Evolutionary conservation across 2,329 filamentous ascomycete genomes (phyloP).

Genomic region (Bimuria novae-zelandiae): DNA sequence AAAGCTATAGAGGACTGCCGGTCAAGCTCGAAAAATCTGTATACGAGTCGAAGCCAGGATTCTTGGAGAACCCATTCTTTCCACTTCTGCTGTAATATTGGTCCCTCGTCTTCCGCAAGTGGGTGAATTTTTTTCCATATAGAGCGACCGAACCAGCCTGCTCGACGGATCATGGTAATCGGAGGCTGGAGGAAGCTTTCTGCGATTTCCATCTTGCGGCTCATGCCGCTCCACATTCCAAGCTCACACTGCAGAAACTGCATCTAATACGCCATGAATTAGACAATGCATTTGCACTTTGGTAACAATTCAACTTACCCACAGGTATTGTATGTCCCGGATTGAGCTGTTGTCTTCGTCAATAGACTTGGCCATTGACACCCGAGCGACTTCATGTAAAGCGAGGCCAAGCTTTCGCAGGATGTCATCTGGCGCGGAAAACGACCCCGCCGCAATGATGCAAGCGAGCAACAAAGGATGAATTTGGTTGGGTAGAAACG

Average conservation of each 20-base stretch:
- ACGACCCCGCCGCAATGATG: conserved; percentile 65
- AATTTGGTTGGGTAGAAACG: conserved; percentile 60
- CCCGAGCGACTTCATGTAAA: conserved; percentile 55
- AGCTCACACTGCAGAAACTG: conserved; percentile 55
- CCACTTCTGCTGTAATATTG: conserved; percentile 68
- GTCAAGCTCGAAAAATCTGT: conserved; percentile 68
- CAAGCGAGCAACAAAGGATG: conserved; percentile 64
- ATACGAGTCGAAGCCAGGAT: conserved; percentile 70
- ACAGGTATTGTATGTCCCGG: conserved; percentile 57
- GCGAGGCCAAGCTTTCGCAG: conserved; percentile 65
- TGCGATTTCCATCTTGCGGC: conserved; percentile 63
- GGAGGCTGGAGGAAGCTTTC: conserved; percentile 62
- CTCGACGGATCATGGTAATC: conserved; percentile 61
- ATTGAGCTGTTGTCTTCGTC: conserved; percentile 57
- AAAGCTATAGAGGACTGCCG: conserved; percentile 70
- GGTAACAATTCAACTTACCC: background rate
- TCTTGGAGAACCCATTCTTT: conserved; percentile 66
- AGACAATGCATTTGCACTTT: background rate
- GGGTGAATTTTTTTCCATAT: conserved; percentile 59
- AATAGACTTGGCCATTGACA: conserved; percentile 47
- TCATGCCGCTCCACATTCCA: conserved; percentile 63
- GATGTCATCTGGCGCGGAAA: conserved; percentile 59
- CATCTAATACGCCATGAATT: conserved; percentile 39
- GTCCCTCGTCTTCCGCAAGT: conserved; percentile 59
- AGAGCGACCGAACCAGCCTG: conserved; percentile 63